Conservation (phyloP, 768 basidiomycete species). For the Chlorophyllum brunneum region DNA sequence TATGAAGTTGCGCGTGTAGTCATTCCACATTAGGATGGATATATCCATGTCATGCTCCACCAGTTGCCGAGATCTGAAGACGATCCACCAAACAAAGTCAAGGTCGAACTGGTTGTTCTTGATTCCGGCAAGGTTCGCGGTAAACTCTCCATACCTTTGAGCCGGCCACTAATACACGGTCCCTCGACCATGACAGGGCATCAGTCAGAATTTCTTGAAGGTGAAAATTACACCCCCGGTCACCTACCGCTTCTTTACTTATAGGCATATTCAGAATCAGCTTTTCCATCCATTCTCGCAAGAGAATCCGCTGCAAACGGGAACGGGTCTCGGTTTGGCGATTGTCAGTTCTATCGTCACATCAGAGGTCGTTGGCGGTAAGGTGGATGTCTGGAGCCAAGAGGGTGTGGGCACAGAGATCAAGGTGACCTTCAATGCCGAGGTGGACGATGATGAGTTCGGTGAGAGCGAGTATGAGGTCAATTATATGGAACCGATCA, state of each 20-base stretch:
- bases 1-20: background rate
- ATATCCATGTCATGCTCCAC: conserved; percentile 79
- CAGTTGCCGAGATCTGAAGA: conserved; percentile 59
- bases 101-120: conserved; percentile 77
- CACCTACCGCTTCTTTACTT: background rate
- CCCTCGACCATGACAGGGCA: conserved; percentile 49
- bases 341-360: conserved; percentile 92
- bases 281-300: conserved; percentile 97
- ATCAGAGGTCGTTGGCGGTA: conserved; percentile 82
- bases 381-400: conserved; percentile 91
- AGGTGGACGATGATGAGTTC: conserved; percentile 42
- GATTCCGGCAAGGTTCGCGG: conserved; percentile 81
- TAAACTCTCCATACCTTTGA: background rate
- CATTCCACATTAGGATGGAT: conserved; percentile 58
- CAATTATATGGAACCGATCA: conserved; percentile 43
- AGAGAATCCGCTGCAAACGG: conserved; percentile 90
- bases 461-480: conserved; percentile 16
- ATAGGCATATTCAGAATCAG: conserved; percentile 57
- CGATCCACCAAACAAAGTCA: conserved; percentile 55
- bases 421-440: conserved; percentile 78
- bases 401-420: conserved; percentile 91
- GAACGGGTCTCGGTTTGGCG: conserved; percentile 90
- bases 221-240: conserved; percentile 28
- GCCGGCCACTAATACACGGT: background rate
- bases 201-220: conserved; percentile 90